These are phyloP conservation scores for Aspergillus udagawae DNA, from an alignment of 2,329 filamentous ascomycete genomes.

Conservation along the genomic window DNA sequence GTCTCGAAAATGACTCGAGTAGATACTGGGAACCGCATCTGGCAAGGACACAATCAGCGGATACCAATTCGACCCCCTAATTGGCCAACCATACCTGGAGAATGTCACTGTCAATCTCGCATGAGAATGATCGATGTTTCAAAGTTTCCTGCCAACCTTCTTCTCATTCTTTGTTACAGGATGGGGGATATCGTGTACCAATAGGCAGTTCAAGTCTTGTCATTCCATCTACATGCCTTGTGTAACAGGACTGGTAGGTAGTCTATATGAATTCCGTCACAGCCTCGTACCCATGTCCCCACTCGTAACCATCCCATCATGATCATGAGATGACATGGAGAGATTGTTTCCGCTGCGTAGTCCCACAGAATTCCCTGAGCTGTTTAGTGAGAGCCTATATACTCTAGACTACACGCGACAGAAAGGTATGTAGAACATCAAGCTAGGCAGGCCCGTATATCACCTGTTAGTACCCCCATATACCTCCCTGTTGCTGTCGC, in stretches of 20 bases:
- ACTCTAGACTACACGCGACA: neutral
- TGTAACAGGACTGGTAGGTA: neutral
- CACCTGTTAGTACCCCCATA: neutral
- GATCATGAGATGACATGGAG: neutral
- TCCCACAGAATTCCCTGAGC: neutral
- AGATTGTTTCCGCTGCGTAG: neutral
- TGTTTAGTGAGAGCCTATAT: neutral
- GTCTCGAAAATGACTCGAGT: neutral
- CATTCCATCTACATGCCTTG: neutral
- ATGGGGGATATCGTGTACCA: neutral
- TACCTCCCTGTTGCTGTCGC: neutral
- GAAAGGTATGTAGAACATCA: neutral
- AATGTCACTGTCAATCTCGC: slow-evolving; percentile 14
- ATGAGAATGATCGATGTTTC: neutral
- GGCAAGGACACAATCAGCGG: neutral
- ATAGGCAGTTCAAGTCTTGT: neutral
- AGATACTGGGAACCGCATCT: neutral
- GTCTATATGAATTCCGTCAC: neutral
- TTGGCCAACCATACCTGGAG: slow-evolving; percentile 16
- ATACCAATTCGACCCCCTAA: slow-evolving; percentile 7
- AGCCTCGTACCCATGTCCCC: neutral
- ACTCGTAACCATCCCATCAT: neutral
- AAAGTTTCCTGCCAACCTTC: neutral
- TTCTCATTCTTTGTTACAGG: neutral
- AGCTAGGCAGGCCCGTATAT: neutral